Conservation (phyloP, 495 filamentous ascomycete species). For the Chaetomium cochliodes region DNA sequence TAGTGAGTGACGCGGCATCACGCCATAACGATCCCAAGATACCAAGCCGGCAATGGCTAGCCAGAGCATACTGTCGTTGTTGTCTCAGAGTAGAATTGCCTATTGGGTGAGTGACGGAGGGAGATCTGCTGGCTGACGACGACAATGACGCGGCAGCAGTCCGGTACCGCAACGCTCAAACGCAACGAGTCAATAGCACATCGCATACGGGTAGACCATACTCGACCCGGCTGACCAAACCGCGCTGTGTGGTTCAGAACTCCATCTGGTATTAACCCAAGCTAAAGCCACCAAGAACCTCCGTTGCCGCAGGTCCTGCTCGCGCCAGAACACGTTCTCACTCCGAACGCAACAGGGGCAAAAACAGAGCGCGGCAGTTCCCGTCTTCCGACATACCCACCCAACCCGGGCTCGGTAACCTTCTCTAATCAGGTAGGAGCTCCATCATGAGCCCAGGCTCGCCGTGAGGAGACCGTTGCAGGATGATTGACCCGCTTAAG, state of each 20-base stretch:
- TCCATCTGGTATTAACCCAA: slow-evolving; percentile 20
- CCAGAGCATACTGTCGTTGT: too few relatives aligned
- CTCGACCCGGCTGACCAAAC: not conserved
- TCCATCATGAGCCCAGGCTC: not conserved
- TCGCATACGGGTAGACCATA: not conserved
- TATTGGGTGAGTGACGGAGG: too few relatives aligned
- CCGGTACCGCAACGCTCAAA: not conserved
- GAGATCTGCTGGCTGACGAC: slow-evolving; percentile 2
- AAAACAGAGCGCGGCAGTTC: not conserved
- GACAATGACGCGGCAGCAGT: slow-evolving; percentile 10
- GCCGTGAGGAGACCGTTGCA: not conserved
- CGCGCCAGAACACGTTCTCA: not conserved
- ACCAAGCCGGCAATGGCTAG: too few relatives aligned
- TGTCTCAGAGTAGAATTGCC: too few relatives aligned
- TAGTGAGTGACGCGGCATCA: too few relatives aligned
- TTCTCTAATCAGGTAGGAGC: slow-evolving; percentile 2
- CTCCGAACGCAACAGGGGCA: not conserved
- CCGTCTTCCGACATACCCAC: not conserved
- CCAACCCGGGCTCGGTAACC: slow-evolving; percentile 1
- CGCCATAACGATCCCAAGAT: too few relatives aligned
- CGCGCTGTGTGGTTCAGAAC: not conserved
- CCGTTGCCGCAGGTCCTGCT: slow-evolving; percentile 1
- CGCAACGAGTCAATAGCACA: not conserved
- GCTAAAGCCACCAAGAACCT: slow-evolving; percentile 7
- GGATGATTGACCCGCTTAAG: slow-evolving; percentile 28